phyloP scores from a whole-genome alignment of 768 basidiomycete genomes.

The Xerocomus brunneocitrinus region DNA sequence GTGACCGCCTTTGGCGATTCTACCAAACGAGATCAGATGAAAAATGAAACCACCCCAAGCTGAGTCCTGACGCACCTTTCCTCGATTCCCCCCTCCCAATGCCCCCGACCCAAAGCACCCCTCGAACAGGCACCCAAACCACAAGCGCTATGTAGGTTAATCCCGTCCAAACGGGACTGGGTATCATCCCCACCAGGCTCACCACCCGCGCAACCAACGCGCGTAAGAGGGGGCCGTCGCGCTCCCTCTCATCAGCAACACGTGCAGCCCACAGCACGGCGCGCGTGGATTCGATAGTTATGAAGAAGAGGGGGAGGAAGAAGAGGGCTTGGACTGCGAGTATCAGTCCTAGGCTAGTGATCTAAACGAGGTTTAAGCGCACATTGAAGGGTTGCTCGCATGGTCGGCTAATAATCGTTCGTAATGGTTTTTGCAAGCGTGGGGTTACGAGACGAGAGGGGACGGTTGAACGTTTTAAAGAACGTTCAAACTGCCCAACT shows the following conservation, averaged over 20 bases:
- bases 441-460: background rate
- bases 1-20: background rate
- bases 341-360: background rate
- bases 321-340: slow-evolving; percentile 8
- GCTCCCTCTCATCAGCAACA: background rate
- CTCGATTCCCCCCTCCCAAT: slow-evolving; percentile 10
- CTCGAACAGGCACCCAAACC: background rate
- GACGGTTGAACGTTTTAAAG: background rate
- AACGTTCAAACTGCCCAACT: background rate
- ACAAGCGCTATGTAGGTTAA: too few species aligned
- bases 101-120: slow-evolving; percentile 9
- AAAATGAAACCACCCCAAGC: accelerated
- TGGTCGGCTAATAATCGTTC: background rate
- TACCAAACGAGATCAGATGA: background rate
- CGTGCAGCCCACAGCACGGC: background rate
- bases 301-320: slow-evolving; percentile 8
- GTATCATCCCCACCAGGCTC: background rate
- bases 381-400: background rate
- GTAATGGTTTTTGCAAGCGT: too few species aligned
- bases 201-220: background rate
- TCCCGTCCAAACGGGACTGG: background rate
- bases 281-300: slow-evolving; percentile 7
- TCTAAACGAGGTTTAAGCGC: background rate
- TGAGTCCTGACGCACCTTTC: slow-evolving; percentile 9
- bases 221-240: background rate